Evolutionary conservation across 345 rosid species (phyloP).

Genomic region (Gossypium bickii): DNA sequence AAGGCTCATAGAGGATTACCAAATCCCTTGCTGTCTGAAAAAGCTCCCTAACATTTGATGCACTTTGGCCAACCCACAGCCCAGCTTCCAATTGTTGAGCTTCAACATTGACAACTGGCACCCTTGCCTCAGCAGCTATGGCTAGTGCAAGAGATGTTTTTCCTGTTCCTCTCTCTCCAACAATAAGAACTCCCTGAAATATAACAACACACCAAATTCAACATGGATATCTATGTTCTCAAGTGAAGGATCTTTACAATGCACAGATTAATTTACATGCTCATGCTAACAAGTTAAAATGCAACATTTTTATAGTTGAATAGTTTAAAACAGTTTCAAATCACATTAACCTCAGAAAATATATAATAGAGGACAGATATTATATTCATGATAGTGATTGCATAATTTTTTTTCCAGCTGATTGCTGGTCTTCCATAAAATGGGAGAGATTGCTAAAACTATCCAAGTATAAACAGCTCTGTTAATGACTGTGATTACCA

Average conservation of each 20-base stretch:
- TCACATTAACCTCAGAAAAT: not conserved
- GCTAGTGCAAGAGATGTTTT: conserved; percentile 90
- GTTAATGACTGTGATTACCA: not conserved
- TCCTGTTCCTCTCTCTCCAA: conserved; percentile 96
- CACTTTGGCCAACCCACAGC: conserved; percentile 97
- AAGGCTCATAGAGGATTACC: conserved; percentile 45
- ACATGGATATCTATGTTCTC: not conserved
- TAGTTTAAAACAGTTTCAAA: conserved; percentile 3
- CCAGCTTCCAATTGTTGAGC: conserved; percentile 98
- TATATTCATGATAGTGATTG: not conserved
- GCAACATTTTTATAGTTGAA: not conserved
- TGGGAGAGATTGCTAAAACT: not conserved
- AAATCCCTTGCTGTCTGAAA: conserved; percentile 94
- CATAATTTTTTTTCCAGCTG: not conserved
- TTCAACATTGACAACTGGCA: conserved; percentile 80
- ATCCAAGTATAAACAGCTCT: not conserved
- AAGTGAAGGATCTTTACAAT: not conserved
- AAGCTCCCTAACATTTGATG: conserved; percentile 93
- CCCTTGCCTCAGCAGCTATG: conserved; percentile 94
- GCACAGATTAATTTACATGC: conserved; percentile 13
- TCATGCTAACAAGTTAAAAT: not conserved
- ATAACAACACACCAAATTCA: conserved; percentile 2
- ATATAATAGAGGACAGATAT: not conserved
- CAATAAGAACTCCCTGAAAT: conserved; percentile 93
- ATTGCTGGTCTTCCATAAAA: not conserved